Evolutionary conservation across 1,284 basidiomycete species (phyloP).

Genomic region (Sanghuangporus weigelae): DNA sequence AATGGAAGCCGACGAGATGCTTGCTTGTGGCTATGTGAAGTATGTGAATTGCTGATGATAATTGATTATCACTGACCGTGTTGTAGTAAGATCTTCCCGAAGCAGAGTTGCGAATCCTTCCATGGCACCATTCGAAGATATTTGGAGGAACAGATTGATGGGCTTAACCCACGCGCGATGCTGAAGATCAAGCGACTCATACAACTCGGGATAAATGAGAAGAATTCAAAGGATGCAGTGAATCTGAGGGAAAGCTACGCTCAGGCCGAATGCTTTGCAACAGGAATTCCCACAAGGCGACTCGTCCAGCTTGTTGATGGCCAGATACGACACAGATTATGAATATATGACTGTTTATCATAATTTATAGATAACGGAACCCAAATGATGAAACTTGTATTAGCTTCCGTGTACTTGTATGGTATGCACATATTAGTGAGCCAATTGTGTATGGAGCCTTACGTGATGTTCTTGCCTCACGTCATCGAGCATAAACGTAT

Average conservation of each 20-base stretch:
- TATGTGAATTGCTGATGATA: slow-evolving; percentile 27
- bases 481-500: background rate
- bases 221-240: slow-evolving; percentile 57
- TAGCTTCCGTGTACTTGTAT: no score
- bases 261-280: slow-evolving; percentile 59
- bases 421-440: no score
- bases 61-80: slow-evolving; percentile 4
- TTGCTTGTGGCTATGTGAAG: slow-evolving; percentile 63
- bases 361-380: background rate
- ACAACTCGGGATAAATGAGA: slow-evolving; percentile 50
- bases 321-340: slow-evolving; percentile 62
- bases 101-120: slow-evolving; percentile 46
- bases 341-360: background rate
- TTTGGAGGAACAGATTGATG: slow-evolving; percentile 46
- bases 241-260: slow-evolving; percentile 67
- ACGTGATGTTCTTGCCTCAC: background rate
- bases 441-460: background rate
- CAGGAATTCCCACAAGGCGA: slow-evolving; percentile 46
- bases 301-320: slow-evolving; percentile 56
- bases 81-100: slow-evolving; percentile 54
- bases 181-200: slow-evolving; percentile 51
- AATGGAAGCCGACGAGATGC: slow-evolving; percentile 52
- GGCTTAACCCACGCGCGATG: slow-evolving; percentile 50
- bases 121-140: slow-evolving; percentile 45
- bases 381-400: no score